Percentiles rank a stretch among this genome's conserved stretches.
phyloP scores from a whole-genome alignment of 2,329 filamentous ascomycete genomes.

The Hypoxylon sp. region DNA sequence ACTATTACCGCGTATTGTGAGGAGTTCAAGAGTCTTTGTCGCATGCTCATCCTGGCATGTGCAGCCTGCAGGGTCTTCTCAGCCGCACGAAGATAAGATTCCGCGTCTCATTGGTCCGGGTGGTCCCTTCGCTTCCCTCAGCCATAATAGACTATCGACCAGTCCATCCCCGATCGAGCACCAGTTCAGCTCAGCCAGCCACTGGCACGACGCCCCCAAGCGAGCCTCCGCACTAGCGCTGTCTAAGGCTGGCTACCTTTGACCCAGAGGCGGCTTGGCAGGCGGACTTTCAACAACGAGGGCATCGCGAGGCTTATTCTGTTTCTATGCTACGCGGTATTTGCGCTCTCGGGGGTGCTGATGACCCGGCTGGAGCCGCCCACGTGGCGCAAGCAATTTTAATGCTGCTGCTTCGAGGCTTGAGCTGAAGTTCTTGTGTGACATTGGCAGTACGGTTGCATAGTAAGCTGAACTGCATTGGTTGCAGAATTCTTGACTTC shows the following conservation, averaged over 20 bases:
- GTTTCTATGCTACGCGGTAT: neutral
- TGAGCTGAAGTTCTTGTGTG: constrained; percentile 5
- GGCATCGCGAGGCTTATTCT: constrained; percentile 11
- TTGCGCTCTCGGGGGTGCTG: neutral
- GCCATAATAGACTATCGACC: constrained; percentile 29
- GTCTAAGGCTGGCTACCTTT: neutral
- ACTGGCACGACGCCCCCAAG: constrained; percentile 26
- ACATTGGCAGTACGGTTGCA: neutral
- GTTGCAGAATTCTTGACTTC: neutral
- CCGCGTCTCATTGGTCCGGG: constrained; percentile 26
- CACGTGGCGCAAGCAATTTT: neutral
- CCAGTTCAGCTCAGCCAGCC: constrained; percentile 21
- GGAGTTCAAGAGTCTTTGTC: neutral
- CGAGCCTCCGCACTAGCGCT: constrained; percentile 21
- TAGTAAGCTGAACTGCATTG: neutral
- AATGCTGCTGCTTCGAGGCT: neutral
- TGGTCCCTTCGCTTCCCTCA: constrained; percentile 1
- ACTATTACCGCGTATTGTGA: neutral
- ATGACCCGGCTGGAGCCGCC: neutral
- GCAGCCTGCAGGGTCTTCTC: constrained; percentile 30
- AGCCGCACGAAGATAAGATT: constrained; percentile 30
- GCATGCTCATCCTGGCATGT: constrained; percentile 22
- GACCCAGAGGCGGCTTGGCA: constrained; percentile 33
- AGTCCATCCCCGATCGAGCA: constrained; percentile 28
- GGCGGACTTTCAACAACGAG: constrained; percentile 22